phyloP scores from a whole-genome alignment of 1,284 basidiomycete species.

The Irpex rosettiformis region DNA sequence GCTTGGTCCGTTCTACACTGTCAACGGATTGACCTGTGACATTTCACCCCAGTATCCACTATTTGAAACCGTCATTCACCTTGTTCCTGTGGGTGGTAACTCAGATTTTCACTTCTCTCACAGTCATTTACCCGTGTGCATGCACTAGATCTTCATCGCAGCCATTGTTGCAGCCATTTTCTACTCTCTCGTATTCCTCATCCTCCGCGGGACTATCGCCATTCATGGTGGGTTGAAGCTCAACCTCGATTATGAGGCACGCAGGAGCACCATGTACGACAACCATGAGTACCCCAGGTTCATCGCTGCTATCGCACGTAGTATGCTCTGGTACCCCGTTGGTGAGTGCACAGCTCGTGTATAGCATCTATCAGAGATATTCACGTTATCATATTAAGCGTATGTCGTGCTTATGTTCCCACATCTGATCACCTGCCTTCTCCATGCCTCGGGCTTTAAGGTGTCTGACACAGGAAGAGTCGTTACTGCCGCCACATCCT shows the following conservation, averaged over 20 bases:
- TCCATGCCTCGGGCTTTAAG: conserved; percentile 42
- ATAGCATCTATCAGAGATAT: neutral
- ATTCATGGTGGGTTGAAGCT: conserved; percentile 42
- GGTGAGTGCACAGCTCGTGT: conserved; percentile 36
- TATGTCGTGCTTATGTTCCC: conserved; percentile 61
- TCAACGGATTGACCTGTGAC: conserved; percentile 48
- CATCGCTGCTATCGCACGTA: conserved; percentile 52
- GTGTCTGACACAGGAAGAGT: conserved; percentile 44
- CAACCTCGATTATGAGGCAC: conserved; percentile 41
- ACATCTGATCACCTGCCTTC: conserved; percentile 49
- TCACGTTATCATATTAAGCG: conserved; percentile 31
- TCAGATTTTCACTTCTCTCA: neutral
- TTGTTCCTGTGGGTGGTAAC: conserved; percentile 50
- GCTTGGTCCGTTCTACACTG: conserved; percentile 45
- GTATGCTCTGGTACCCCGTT: conserved; percentile 69
- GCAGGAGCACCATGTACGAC: conserved; percentile 36
- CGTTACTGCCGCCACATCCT: conserved; percentile 51
- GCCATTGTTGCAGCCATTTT: conserved; percentile 50
- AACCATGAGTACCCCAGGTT: conserved; percentile 52
- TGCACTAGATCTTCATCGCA: conserved; percentile 49
- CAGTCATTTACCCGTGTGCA: neutral
- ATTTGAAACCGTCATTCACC: conserved; percentile 46
- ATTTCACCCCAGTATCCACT: conserved; percentile 40
- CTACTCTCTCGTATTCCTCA: conserved; percentile 55
- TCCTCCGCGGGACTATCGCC: conserved; percentile 50